Conservation (phyloP, 129 eudicot species). For the Flaveria sonorensis region DNA sequence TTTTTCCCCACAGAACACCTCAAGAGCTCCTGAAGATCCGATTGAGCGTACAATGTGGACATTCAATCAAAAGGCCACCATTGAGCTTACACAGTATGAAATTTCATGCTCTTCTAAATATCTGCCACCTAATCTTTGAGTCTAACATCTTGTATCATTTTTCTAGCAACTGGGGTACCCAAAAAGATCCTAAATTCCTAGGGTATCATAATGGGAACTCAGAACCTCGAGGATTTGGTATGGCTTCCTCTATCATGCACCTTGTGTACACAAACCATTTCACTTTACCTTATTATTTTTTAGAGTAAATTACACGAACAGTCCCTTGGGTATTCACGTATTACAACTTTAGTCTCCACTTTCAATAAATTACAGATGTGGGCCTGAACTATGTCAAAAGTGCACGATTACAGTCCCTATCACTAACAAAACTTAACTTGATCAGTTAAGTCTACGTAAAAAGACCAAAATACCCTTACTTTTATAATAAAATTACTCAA, state of each 20-base stretch:
- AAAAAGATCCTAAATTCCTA: constrained; percentile 67
- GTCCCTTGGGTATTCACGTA: no score
- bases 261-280: not conserved
- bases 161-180: constrained; percentile 88
- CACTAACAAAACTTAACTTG: no score
- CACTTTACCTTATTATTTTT: not conserved
- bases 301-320: no score
- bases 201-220: constrained; percentile 86
- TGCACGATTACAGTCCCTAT: no score
- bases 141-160: constrained; percentile 21
- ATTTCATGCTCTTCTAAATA: constrained; percentile 3
- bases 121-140: not conserved
- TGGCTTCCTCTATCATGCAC: constrained; percentile 21
- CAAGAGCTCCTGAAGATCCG: constrained; percentile 67
- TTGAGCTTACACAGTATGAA: constrained; percentile 89
- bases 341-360: no score
- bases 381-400: no score
- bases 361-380: no score
- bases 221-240: constrained; percentile 91
- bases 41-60: constrained; percentile 82
- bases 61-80: constrained; percentile 67
- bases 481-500: no score
- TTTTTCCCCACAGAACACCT: constrained; percentile 50
- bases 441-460: no score
- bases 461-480: no score